These are phyloP conservation scores for Benincasa hispida DNA, from an alignment of 306 rosid species.

Conservation along the genomic window DNA sequence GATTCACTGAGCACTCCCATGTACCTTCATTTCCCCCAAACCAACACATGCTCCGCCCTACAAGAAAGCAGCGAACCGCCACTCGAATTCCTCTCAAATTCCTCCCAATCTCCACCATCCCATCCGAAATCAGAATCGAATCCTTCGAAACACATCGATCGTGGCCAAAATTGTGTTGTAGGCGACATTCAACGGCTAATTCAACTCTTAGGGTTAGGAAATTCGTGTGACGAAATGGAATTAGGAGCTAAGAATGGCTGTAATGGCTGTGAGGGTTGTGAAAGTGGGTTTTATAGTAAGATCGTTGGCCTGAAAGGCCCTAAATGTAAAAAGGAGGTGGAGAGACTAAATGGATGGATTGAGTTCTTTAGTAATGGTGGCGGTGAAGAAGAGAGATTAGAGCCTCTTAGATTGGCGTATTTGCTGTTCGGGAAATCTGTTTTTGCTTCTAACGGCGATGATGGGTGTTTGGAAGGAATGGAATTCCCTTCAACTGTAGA, in stretches of 20 bases:
- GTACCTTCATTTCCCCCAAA: conserved; percentile 25
- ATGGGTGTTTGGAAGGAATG: conserved; percentile 39
- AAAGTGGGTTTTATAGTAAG: conserved; percentile 66
- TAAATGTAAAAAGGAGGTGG: conserved; percentile 54
- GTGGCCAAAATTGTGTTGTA: conserved; percentile 2
- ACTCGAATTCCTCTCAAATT: conserved; percentile 41
- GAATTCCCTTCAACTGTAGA: conserved; percentile 62
- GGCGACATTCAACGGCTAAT: conserved; percentile 48
- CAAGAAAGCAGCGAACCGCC: conserved; percentile 50
- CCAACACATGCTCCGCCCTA: not conserved
- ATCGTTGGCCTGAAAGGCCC: conserved; percentile 77
- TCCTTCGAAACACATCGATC: not conserved
- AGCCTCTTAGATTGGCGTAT: conserved; percentile 71
- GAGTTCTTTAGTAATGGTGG: conserved; percentile 35
- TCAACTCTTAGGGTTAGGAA: conserved; percentile 38
- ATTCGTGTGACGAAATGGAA: not conserved
- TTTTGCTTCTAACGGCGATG: conserved; percentile 31
- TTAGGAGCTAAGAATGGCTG: not conserved
- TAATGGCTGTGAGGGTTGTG: conserved; percentile 28
- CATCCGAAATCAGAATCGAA: not conserved
- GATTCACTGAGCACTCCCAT: conserved; percentile 46
- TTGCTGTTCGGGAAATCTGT: conserved; percentile 66
- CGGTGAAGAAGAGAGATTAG: conserved; percentile 36
- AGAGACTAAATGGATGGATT: conserved; percentile 80
- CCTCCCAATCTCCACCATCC: conserved; percentile 29